phyloP scores from a whole-genome alignment of 495 filamentous ascomycete genomes.

The Penicillium longicatenatum region DNA sequence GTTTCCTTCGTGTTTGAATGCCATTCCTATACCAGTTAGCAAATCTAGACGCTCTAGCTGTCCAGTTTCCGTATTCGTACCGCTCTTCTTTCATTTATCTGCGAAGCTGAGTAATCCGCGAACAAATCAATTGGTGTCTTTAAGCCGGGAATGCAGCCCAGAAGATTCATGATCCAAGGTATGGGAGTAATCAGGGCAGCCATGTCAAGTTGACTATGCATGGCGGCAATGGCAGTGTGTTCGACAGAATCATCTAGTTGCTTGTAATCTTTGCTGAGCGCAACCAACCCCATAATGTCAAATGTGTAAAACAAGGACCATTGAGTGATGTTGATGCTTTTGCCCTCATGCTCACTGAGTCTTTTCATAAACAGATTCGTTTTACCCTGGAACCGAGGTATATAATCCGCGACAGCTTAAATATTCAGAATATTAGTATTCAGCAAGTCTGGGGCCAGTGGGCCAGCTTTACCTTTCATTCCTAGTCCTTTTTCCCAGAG shows the following conservation, averaged over 20 bases:
- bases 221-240: not conserved
- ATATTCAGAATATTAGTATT: not conserved
- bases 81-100: not conserved
- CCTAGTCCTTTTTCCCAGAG: slow-evolving; percentile 6
- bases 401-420: slow-evolving; percentile 10
- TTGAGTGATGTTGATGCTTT: not conserved
- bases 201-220: not conserved
- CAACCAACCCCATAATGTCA: not conserved
- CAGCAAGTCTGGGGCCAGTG: not conserved
- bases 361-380: not conserved
- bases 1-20: slow-evolving; percentile 6
- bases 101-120: not conserved
- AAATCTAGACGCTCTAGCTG: not conserved
- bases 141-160: not conserved
- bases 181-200: not conserved
- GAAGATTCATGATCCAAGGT: not conserved
- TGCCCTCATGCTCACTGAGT: not conserved
- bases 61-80: not conserved
- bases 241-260: not conserved
- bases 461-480: not conserved
- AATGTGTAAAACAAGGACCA: not conserved
- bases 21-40: slow-evolving; percentile 8
- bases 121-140: not conserved
- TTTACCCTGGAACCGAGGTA: not conserved
- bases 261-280: slow-evolving; percentile 3